Evolutionary conservation across 1,284 basidiomycete genomes (phyloP), one percentile per base, ranked within the genome.

Genomic region (Cutaneotrichosporon arboriforme): DNA sequence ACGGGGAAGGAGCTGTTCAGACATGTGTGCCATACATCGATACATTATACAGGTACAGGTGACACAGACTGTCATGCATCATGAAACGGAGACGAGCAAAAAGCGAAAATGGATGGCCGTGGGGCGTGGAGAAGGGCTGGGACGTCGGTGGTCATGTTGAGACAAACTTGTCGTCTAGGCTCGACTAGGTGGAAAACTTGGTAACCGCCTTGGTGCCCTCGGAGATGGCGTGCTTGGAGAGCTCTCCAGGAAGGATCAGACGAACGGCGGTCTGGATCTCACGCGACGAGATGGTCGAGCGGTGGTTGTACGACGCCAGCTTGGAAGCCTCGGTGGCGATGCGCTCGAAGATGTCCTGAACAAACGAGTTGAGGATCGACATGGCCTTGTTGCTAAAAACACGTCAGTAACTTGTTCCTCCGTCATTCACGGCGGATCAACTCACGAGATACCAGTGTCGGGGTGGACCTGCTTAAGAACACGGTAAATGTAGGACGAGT

Each of bases 351-450:
- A 94, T 89, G 71, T 92, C 89, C 63, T 89, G 89, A 67, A 92
- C 88, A 60, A 91, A 92, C 52, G 86, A 89, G 82, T 94, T 94
- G 44, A 96, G 78, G 70, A 96, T 88, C 54, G 86, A 84, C 91
- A 96, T 96, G 39, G 90, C 91, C 81, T 93, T 96, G 84, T 93
- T 94, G 57, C 67, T 68, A 87, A n/a, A n/a, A n/a, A n/a, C n/a
- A n/a, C n/a, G 2, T 8, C n/a, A n/a, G 34, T 35, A n/a, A 13
- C 13, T 35, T n/a, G 13, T 35, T 35, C 34, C 34, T 35, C 34
- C 13, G 34, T 35, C 33, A 8, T 3, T 12, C 8, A 2, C 8
- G 13, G 12, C 34, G 34, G 12, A 35, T 8, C 13, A n/a, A 67
- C 67, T 66, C 52, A 68, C 67, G 73, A 75, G 71, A 94, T 93